Percentiles rank a stretch among this genome's conserved stretches.
Conservation (phyloP, 2,329 filamentous ascomycete species). For the Colletotrichum zoysiae region DNA sequence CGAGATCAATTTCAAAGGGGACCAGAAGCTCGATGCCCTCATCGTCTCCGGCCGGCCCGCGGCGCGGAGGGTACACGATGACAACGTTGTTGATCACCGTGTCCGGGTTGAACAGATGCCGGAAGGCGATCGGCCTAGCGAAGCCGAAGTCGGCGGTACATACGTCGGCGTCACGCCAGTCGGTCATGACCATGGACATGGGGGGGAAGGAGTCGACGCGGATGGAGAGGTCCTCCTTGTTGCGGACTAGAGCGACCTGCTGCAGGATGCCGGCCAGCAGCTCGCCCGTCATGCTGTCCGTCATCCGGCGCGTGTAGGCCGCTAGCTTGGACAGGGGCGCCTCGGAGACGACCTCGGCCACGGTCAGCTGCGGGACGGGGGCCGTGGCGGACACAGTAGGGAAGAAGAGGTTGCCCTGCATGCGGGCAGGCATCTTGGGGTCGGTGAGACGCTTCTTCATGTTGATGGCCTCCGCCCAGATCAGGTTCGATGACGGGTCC, state of each 20-base stretch:
- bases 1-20: constrained; percentile 51
- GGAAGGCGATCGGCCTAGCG: constrained; percentile 49
- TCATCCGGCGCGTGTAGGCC: constrained; percentile 53
- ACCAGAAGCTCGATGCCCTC: constrained; percentile 54
- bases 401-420: no score
- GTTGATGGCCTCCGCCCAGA: no score
- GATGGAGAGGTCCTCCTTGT: constrained; percentile 52
- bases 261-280: constrained; percentile 48
- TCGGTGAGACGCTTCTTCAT: no score
- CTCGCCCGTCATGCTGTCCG: constrained; percentile 51
- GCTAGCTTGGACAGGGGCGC: constrained; percentile 52
- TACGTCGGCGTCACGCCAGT: constrained; percentile 51
- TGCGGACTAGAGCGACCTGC: constrained; percentile 50
- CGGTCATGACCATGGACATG: constrained; percentile 51
- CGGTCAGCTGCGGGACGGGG: constrained; percentile 48
- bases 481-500: no score
- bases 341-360: constrained; percentile 52
- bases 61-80: constrained; percentile 50
- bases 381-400: constrained; percentile 44
- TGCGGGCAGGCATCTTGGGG: no score
- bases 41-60: constrained; percentile 46
- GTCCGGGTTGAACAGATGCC: constrained; percentile 48
- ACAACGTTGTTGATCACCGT: constrained; percentile 47
- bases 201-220: constrained; percentile 53
- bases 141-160: constrained; percentile 53